Percentiles rank a stretch among this genome's conserved stretches.
These are phyloP conservation scores for Aspergillus aculeatus DNA, from an alignment of 2,329 filamentous ascomycete genomes.

Conservation along the genomic window DNA sequence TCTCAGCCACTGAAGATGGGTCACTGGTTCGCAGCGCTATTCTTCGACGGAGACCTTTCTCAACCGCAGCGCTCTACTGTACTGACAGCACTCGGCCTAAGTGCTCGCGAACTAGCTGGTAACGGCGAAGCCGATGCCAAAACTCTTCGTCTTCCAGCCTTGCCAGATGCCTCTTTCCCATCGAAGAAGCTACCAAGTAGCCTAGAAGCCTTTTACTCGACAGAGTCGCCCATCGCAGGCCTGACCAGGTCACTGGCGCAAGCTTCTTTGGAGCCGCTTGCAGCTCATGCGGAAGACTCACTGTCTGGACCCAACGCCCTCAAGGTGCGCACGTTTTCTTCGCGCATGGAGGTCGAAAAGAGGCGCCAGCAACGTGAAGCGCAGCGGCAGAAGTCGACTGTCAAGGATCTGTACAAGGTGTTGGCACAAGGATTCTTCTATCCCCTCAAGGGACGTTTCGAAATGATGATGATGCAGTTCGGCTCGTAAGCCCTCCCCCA, in stretches of 20 bases:
- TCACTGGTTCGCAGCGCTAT: slow-evolving; percentile 78
- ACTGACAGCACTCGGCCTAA: slow-evolving; percentile 76
- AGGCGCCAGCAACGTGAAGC: slow-evolving; percentile 45
- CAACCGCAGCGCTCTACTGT: slow-evolving; percentile 78
- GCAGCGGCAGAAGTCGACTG: slow-evolving; percentile 57
- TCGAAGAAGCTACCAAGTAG: slow-evolving; percentile 74
- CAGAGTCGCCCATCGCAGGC: slow-evolving; percentile 59
- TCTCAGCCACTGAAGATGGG: slow-evolving; percentile 75
- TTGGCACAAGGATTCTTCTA: slow-evolving; percentile 80
- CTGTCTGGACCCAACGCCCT: slow-evolving; percentile 77
- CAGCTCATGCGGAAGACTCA: slow-evolving; percentile 75
- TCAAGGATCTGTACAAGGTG: slow-evolving; percentile 75
- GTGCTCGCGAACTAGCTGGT: slow-evolving; percentile 80
- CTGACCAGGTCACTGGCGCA: slow-evolving; percentile 68
- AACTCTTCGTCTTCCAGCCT: slow-evolving; percentile 30
- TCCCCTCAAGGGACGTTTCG: slow-evolving; percentile 78
- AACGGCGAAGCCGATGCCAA: slow-evolving; percentile 58
- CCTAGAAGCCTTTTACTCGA: slow-evolving; percentile 69
- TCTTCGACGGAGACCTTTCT: slow-evolving; percentile 91
- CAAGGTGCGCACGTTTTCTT: slow-evolving; percentile 86
- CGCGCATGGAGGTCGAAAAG: slow-evolving; percentile 66
- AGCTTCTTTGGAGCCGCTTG: slow-evolving; percentile 75
- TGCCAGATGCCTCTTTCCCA: slow-evolving; percentile 61
- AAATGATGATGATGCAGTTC: slow-evolving; percentile 58
- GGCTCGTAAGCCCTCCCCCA: slow-evolving; percentile 43